Conservation (phyloP, 169 alveolate species). For the Eimeria praecox region DNA sequence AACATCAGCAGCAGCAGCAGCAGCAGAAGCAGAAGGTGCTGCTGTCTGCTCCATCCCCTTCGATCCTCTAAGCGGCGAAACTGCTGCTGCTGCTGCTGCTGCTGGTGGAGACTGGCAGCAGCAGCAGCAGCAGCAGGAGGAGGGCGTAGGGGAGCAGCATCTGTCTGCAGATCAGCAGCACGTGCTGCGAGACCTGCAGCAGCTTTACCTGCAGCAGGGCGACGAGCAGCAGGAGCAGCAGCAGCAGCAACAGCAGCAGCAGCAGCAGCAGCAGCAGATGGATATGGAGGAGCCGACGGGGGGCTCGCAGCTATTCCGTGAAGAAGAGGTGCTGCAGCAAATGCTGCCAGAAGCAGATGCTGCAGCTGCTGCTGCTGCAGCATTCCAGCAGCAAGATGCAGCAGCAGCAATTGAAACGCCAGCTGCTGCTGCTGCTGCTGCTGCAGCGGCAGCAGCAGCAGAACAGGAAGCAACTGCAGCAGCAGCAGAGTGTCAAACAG, state of each 20-base stretch:
- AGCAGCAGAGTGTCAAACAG: not conserved
- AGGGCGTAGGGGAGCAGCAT: not conserved
- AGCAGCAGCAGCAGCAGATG: slow-evolving; percentile 4
- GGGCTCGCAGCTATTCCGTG: not conserved
- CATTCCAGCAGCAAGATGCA: not conserved
- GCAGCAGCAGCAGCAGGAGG: slow-evolving; percentile 38
- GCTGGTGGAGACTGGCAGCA: slow-evolving; percentile 29
- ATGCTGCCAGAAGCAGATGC: not conserved
- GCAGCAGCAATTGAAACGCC: not conserved
- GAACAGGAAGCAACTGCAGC: no score
- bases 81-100: slow-evolving; percentile 44
- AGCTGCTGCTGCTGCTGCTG: not conserved
- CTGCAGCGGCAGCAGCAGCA: not conserved
- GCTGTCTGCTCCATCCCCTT: not conserved
- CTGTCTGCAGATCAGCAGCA: not conserved
- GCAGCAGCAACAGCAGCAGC: slow-evolving; percentile 43
- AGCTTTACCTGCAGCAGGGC: slow-evolving; percentile 8
- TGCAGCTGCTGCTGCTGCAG: slow-evolving; percentile 19
- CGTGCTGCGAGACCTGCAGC: slow-evolving; percentile 41
- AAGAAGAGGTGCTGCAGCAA: slow-evolving; percentile 43
- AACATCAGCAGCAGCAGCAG: slow-evolving; percentile 27
- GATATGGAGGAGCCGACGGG: slow-evolving; percentile 24
- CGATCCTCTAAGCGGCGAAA: not conserved
- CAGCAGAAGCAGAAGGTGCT: not conserved
- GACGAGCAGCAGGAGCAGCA: slow-evolving; percentile 13